Evolutionary conservation across 2,329 filamentous ascomycete genomes (phyloP), one percentile per base, ranked within the genome.

Genomic region (Pyrenophora tritici-repentis): DNA sequence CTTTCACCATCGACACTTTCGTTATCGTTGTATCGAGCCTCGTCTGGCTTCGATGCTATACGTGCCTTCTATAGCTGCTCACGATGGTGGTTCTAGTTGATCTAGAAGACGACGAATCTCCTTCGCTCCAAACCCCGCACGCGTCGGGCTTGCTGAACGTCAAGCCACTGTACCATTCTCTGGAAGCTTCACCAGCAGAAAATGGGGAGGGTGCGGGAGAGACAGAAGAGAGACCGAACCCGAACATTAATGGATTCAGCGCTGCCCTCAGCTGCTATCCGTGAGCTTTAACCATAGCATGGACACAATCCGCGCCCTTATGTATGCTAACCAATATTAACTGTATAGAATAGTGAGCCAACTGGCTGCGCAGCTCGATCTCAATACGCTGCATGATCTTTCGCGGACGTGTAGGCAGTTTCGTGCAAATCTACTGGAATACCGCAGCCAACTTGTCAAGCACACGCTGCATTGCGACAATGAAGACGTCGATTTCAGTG

Each of bases 331-430:
- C 65, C 53, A 64, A 6, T 33, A 31, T 52, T 53, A 43, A 53
- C 58, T 39, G 36, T 57, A 53, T 77, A 96, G 91, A 65, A 85
- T 96, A 68, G 85, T 89, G 62, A 84, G 86, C 58, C 83, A 87
- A 63, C 83, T 97, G 59, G 88, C 89, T 41, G 83, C 85, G 26
- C 83, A 84, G 62, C 85, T 97, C 70, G 93, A 97, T 71, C 83
- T 96, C 42, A 96, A 93, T 73, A 88, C 90, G 12, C 83, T 97
- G 64, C 87, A 96, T 73, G 86, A 87, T 58, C 84, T 97, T 16
- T 89, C 92, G 43, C 84, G 84, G 47, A 91, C 90, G 47, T 96
- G 91, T 72, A 89, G 88, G 43, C 86, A 89, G 67, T 84, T 96
- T 57, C 89, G 89, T 61, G 81, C 82, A 49, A 89, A 87, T 60